These are phyloP conservation scores for Davidsoniella eucalypti DNA, from an alignment of 2,329 filamentous ascomycete genomes.

Conservation along the genomic window DNA sequence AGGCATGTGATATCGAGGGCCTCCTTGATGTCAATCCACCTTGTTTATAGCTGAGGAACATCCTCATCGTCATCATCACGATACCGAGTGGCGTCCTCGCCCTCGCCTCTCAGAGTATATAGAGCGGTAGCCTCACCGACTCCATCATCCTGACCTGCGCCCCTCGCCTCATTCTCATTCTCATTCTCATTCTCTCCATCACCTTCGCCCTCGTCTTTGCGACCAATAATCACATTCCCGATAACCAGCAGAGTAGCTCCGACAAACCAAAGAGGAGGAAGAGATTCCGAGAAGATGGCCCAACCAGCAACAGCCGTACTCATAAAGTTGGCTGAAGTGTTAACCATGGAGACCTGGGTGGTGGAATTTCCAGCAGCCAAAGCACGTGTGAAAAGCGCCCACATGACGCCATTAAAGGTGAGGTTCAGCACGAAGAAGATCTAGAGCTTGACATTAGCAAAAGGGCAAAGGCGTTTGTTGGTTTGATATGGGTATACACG, in stretches of 20 bases:
- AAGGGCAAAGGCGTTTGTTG: neutral
- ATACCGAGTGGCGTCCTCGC: conserved; percentile 19
- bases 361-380: conserved; percentile 59
- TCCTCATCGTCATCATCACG: conserved; percentile 3
- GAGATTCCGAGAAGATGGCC: conserved; percentile 51
- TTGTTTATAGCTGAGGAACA: neutral
- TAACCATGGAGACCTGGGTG: conserved; percentile 66
- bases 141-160: conserved; percentile 10
- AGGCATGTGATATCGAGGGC: too few relatives aligned
- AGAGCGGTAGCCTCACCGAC: conserved; percentile 14
- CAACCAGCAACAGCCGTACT: conserved; percentile 57
- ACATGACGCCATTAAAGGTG: conserved; percentile 66
- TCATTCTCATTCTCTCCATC: conserved; percentile 1
- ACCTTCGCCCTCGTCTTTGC: conserved; percentile 39
- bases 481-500: neutral
- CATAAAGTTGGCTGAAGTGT: conserved; percentile 70
- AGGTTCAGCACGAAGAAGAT: conserved; percentile 62
- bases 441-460: conserved; percentile 22
- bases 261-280: conserved; percentile 62
- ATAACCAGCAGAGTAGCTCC: conserved; percentile 56
- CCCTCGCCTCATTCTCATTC: neutral
- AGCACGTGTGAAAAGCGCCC: conserved; percentile 66
- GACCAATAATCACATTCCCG: conserved; percentile 63
- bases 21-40: neutral
- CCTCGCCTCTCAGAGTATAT: conserved; percentile 17